Evolutionary conservation across 345 rosid genomes (phyloP).

Genomic region (Microthlaspi erraticum): DNA sequence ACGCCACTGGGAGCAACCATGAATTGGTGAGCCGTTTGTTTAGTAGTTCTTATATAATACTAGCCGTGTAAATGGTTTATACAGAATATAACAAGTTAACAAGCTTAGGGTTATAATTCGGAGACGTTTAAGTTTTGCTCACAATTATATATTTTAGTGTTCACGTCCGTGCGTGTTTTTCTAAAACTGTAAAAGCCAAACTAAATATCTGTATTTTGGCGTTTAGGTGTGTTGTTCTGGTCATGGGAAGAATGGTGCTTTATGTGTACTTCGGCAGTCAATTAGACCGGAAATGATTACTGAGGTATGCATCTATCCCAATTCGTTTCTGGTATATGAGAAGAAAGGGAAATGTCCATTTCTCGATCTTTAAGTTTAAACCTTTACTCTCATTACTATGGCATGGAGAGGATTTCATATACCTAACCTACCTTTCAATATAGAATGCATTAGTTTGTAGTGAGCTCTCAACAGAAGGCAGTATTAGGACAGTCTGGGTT

Average conservation of each 20-base stretch:
- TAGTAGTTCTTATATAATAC: constrained; percentile 24
- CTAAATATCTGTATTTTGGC: constrained; percentile 21
- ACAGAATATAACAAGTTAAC: background rate
- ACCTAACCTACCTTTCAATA: constrained; percentile 11
- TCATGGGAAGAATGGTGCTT: constrained; percentile 94
- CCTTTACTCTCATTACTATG: constrained; percentile 12
- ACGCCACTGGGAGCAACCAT: constrained; percentile 95
- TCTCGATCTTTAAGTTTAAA: background rate
- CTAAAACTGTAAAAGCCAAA: constrained; percentile 24
- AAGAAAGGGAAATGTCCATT: constrained; percentile 9
- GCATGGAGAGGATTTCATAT: constrained; percentile 2
- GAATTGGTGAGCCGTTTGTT: constrained; percentile 73
- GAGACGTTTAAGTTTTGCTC: constrained; percentile 1
- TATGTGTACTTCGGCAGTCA: constrained; percentile 92
- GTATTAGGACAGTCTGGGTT: constrained; percentile 26
- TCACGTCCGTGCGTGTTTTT: constrained; percentile 24
- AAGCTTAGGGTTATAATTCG: constrained; percentile 21
- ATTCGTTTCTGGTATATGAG: constrained; percentile 19
- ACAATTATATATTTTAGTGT: constrained; percentile 24
- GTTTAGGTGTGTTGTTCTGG: constrained; percentile 98
- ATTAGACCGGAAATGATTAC: constrained; percentile 97
- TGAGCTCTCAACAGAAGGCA: constrained; percentile 27
- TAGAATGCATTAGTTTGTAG: constrained; percentile 26
- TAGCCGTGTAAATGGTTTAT: constrained; percentile 19
- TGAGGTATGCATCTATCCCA: constrained; percentile 57